Evolutionary conservation across 2,329 filamentous ascomycete genomes (phyloP).

Genomic region (Microsporum ferrugineum): DNA sequence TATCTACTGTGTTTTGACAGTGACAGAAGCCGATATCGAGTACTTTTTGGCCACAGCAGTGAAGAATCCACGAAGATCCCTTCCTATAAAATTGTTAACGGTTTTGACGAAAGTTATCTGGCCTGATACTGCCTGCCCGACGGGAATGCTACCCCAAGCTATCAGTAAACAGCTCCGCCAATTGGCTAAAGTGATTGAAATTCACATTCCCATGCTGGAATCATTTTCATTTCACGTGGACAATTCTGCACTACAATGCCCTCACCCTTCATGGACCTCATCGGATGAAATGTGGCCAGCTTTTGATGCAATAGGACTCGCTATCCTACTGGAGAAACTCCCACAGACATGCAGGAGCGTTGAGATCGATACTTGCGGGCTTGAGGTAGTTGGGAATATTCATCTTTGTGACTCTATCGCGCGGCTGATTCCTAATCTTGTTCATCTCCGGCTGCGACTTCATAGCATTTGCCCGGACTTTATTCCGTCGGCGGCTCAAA

Average conservation of each 20-base stretch:
- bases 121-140: neutral
- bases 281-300: neutral
- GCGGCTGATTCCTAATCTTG: constrained; percentile 4
- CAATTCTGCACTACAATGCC: neutral
- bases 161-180: neutral
- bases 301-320: constrained; percentile 2
- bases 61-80: neutral
- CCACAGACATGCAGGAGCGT: constrained; percentile 8
- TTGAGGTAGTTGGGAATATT: constrained; percentile 2
- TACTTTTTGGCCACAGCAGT: neutral
- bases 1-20: neutral
- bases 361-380: constrained; percentile 13
- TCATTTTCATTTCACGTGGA: constrained; percentile 6
- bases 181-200: neutral
- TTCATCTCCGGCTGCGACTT: constrained; percentile 10
- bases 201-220: neutral
- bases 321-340: constrained; percentile 3
- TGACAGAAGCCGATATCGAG: neutral
- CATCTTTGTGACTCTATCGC: constrained; percentile 11
- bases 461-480: constrained; percentile 4
- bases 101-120: neutral
- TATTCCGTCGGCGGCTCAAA: neutral
- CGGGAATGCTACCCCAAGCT: neutral
- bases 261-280: neutral
- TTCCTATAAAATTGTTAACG: neutral